Conservation (phyloP, 1,284 basidiomycete species). For the Fomitopsis betulina region DNA sequence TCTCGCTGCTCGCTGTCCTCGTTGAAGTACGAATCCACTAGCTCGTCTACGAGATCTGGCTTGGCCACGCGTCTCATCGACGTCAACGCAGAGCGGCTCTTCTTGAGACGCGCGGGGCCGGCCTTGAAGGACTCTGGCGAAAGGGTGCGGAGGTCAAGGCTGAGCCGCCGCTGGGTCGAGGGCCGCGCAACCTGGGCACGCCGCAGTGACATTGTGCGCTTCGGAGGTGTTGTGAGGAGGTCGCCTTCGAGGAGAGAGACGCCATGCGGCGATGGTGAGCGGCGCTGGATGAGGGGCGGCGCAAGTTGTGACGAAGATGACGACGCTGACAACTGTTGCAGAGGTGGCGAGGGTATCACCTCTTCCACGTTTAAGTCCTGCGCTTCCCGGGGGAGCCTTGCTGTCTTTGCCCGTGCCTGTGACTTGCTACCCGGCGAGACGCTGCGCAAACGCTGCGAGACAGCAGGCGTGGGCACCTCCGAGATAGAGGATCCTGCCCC, state of each 20-base stretch:
- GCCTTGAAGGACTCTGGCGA: conserved; percentile 8
- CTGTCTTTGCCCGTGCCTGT: not conserved
- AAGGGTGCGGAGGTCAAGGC: conserved; percentile 21
- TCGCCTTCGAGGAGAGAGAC: not conserved
- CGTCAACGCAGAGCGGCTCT: conserved; percentile 5
- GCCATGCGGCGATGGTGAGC: not conserved
- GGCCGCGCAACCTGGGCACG: conserved; percentile 5
- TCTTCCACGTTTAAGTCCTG: not conserved
- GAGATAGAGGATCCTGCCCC: conserved; percentile 7
- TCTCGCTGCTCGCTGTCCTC: conserved; percentile 4
- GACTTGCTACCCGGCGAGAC: not conserved
- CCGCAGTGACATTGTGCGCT: conserved; percentile 17
- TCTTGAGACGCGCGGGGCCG: conserved; percentile 7
- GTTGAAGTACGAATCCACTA: not conserved
- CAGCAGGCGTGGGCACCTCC: not conserved
- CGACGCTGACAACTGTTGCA: not conserved
- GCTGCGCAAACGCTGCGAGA: not conserved
- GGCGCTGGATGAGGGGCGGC: not conserved
- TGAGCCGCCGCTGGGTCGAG: conserved; percentile 16
- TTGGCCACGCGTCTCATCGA: not conserved
- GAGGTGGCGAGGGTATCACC: not conserved
- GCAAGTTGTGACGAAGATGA: not conserved
- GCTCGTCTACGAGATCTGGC: not conserved
- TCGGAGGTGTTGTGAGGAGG: not conserved
- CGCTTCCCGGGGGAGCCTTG: not conserved